phyloP scores from a whole-genome alignment of 176 grass and related monocot genomes.

The Miscanthus lutarioriparius region DNA sequence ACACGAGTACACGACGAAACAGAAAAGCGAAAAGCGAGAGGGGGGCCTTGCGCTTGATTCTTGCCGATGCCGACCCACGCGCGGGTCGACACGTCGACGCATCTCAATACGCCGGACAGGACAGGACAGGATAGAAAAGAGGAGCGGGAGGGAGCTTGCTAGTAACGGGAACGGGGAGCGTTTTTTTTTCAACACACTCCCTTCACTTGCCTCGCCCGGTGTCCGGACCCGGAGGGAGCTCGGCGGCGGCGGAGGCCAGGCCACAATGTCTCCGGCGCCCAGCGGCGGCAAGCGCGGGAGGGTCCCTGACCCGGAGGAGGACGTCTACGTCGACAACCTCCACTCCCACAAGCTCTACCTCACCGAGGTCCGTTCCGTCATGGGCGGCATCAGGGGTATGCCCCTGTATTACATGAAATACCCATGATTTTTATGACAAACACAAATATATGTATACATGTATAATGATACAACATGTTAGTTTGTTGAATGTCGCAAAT shows the following conservation, averaged over 20 bases:
- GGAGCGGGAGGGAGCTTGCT: not conserved
- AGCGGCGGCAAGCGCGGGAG: conserved; percentile 56
- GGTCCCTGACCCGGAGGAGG: conserved; percentile 54
- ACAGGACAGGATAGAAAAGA: too few species aligned
- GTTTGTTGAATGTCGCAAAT: too few species aligned
- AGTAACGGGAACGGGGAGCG: not conserved
- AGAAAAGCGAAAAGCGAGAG: not conserved
- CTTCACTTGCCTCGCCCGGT: too few species aligned
- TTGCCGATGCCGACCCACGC: not conserved
- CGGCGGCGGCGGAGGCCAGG: conserved; percentile 25
- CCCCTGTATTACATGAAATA: too few species aligned
- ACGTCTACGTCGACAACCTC: conserved; percentile 83
- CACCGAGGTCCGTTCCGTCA: conserved; percentile 58
- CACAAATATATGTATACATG: too few species aligned
- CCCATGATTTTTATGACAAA: too few species aligned
- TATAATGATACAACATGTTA: too few species aligned
- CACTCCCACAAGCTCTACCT: conserved; percentile 80
- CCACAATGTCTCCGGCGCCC: conserved; percentile 34
- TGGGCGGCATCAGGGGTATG: too few species aligned
- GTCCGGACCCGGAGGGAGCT: not conserved
- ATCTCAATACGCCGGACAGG: not conserved
- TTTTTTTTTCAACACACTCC: not conserved
- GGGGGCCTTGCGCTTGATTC: not conserved
- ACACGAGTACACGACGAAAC: not conserved
- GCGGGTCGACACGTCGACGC: not conserved